A percentile compares a stretch with the other conserved stretches of the same genome.
Evolutionary conservation across 1,284 basidiomycete genomes (phyloP).

Genomic region (Tilletiaria anomala): DNA sequence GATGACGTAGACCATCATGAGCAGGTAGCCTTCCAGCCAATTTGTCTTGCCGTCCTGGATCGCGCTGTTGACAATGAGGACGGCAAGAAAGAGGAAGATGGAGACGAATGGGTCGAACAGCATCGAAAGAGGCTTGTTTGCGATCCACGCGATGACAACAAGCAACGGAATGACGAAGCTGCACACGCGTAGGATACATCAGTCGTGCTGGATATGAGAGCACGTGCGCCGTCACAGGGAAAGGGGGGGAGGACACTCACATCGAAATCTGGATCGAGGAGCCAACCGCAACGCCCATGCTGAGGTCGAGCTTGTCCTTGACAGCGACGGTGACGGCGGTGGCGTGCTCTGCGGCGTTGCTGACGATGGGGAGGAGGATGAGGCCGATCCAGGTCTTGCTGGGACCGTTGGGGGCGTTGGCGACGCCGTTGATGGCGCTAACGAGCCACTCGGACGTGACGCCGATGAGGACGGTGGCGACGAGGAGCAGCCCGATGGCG

Average conservation of each 20-base stretch:
- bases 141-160: conserved; percentile 30
- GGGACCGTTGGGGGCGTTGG: conserved; percentile 12
- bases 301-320: conserved; percentile 31
- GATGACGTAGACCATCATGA: conserved; percentile 25
- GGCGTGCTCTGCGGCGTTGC: conserved; percentile 25
- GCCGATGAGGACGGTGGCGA: conserved; percentile 22
- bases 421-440: conserved; percentile 18
- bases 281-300: conserved; percentile 24
- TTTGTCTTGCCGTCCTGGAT: conserved; percentile 25
- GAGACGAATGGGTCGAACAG: conserved; percentile 30
- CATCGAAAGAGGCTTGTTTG: conserved; percentile 18
- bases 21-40: conserved; percentile 20
- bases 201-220: too few relatives aligned
- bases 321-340: conserved; percentile 24
- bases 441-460: conserved; percentile 33
- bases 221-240: too few relatives aligned
- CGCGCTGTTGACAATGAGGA: conserved; percentile 24
- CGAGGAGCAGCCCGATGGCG: conserved; percentile 14
- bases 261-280: conserved; percentile 28
- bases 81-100: conserved; percentile 22
- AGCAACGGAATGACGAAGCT: conserved; percentile 26
- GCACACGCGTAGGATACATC: neutral
- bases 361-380: conserved; percentile 22
- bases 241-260: too few relatives aligned
- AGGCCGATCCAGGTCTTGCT: conserved; percentile 25